Evolutionary conservation across 768 basidiomycete species (phyloP), one percentile per base, ranked within the genome.

Genomic region (Phaeotremella skinneri): DNA sequence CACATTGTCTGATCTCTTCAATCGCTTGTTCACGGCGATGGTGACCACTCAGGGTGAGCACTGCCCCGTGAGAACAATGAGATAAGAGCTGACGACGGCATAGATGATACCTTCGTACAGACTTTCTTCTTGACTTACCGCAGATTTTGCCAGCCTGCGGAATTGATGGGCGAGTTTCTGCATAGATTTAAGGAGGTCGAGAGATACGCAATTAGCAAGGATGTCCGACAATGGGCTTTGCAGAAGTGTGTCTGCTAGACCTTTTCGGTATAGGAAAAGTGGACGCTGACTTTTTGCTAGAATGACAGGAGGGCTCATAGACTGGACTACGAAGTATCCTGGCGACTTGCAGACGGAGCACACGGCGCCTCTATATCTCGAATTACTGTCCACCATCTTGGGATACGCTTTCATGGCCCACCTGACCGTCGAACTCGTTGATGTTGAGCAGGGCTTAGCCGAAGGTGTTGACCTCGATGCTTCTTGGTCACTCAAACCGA

Each of bases 91-190:
- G 23, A 11, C 13, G 3, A 25, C 21, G 9, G 17, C 21, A n/a
- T 32, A 72, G 73, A 74, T 52, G 65, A 67, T 2, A 48, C 60
- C 2, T 69, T 74, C 54, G 61, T 74, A 6, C 56, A 58, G 26
- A 42, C 68, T 0, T 76, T 76, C 53, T 67, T 73, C 61, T 48
- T 74, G 56, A 70, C 64, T 7, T 76, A 68, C 55, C 69, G 75
- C 1, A 61, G 75, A 1, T 76, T 76, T 45, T 66, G 61, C 27
- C 20, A 49, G 6, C 69, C 75, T 13, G 23, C 49, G 2, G 63
- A 67, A 13, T 16, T 76, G 13, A 65, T 76, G 59, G 53, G 56
- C 11, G 61, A 68, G 54, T 67, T 76, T 27, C 50, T 64, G 9
- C 50, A 59, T 2, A 47, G 70, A 16, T 68, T 69, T 50, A 42